Evolutionary conservation across 108 stramenopile genomes (phyloP), one percentile per base, ranked within the genome.

Genomic region (Stephanodiscus minutulus): DNA sequence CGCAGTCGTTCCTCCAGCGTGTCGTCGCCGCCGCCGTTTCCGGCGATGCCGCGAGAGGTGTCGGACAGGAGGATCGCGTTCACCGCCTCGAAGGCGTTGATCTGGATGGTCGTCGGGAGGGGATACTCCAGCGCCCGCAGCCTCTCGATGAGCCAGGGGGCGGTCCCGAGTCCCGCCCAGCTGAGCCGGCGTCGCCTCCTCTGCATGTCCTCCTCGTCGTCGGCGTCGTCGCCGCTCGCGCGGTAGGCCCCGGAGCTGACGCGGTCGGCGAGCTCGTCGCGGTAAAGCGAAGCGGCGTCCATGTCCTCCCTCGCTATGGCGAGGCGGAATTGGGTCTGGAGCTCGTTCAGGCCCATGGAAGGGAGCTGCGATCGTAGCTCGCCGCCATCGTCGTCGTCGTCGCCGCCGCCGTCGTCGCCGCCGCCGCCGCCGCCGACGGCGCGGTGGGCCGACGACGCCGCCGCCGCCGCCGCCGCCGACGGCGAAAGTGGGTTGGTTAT

Each of bases 61-160:
- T 72, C 53, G 36, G 82, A 65, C 0, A 28, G 6, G 11, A 94
- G 64, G 54, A 94, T 88, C 53, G 83, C 61, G 66, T 90, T 90
- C 55, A 94, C 87, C 25, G 88, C 82, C 72, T 91, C 88, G 82
- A 94, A 89, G 18, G 92, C 61, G 77, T 90, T 88, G 52, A 94
- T 94, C 73, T 94, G 93, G 66, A 94, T 91, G 15, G 93, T 91
- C 7, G 93, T 94, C 5, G 93, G 93, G 33, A 91, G 77, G 6
- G 85, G 79, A 73, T 77, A 91, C 24, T 90, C 87, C 66, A 94
- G 68, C 28, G 80, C 68, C 61, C 86, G 82, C 47, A 94, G 66
- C 61, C 93, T 84, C 61, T 89, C 87, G 7, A 79, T 83, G 20
- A 94, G 73, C 93, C 93, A 94, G 13, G 90, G 93, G 37, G 88